Percentiles rank a stretch among this genome's conserved stretches.
phyloP scores from a whole-genome alignment of 1,284 basidiomycete species.

The Irpex sp. region DNA sequence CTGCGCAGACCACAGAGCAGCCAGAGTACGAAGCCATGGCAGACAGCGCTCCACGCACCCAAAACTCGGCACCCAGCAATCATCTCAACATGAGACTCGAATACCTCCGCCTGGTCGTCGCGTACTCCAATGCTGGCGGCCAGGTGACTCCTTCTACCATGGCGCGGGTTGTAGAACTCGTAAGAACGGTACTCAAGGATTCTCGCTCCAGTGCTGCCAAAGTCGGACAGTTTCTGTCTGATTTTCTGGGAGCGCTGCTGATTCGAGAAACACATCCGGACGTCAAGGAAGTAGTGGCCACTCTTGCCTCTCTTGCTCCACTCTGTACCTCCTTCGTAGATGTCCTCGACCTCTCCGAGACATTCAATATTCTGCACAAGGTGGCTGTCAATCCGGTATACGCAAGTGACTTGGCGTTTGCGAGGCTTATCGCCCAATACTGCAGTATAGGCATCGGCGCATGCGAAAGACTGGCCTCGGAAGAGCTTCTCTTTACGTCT shows the following conservation, averaged over 20 bases:
- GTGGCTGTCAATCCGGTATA: constrained; percentile 45
- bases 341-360: constrained; percentile 45
- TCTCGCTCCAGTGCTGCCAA: constrained; percentile 31
- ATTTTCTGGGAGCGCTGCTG: constrained; percentile 43
- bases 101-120: constrained; percentile 55
- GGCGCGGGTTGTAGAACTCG: constrained; percentile 52
- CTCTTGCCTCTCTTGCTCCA: constrained; percentile 54
- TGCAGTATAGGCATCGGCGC: constrained; percentile 53
- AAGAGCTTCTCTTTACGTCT: constrained; percentile 44
- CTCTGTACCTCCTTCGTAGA: constrained; percentile 47
- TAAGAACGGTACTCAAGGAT: constrained; percentile 56
- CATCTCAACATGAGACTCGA: constrained; percentile 55
- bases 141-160: constrained; percentile 37
- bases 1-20: constrained; percentile 24
- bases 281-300: constrained; percentile 45
- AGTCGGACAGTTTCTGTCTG: constrained; percentile 45
- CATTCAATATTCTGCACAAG: constrained; percentile 49
- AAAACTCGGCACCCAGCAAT: constrained; percentile 46
- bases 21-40: constrained; percentile 21
- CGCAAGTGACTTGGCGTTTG: constrained; percentile 46
- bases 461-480: constrained; percentile 49
- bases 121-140: constrained; percentile 54
- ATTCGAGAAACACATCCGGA: constrained; percentile 36
- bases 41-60: constrained; percentile 25
- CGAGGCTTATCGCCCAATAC: constrained; percentile 50